These are phyloP conservation scores for Paulownia fortunei DNA, from an alignment of 257 asterid genomes.

Conservation along the genomic window DNA sequence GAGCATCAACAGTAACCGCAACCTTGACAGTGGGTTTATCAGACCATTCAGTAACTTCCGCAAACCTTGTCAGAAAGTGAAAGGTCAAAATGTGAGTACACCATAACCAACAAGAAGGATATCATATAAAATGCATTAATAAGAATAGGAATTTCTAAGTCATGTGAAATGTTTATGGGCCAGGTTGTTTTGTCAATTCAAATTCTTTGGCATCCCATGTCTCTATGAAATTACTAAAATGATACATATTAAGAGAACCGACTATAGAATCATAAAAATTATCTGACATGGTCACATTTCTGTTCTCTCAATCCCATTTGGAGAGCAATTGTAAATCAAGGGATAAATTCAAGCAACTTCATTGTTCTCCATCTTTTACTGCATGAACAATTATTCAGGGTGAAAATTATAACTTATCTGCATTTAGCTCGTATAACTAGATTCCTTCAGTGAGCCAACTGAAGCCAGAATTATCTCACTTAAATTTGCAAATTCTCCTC, in stretches of 20 bases:
- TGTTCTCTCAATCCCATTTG: background rate
- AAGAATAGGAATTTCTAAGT: background rate
- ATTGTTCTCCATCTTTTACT: background rate
- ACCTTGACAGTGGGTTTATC: conserved; percentile 87
- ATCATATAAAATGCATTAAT: background rate
- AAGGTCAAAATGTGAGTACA: conserved; percentile 19
- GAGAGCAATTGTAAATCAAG: background rate
- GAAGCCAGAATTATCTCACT: background rate
- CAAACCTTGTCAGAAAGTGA: conserved; percentile 53
- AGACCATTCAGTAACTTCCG: conserved; percentile 80
- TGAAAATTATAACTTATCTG: background rate
- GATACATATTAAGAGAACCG: background rate
- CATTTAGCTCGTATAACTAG: background rate
- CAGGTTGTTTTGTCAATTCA: conserved; percentile 1
- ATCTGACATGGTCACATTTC: background rate
- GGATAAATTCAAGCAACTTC: background rate
- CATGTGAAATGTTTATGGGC: background rate
- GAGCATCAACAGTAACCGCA: conserved; percentile 95
- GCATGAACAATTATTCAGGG: background rate
- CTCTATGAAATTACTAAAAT: background rate
- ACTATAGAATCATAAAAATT: background rate
- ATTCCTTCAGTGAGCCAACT: background rate
- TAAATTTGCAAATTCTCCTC: background rate
- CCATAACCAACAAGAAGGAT: background rate
- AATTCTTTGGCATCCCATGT: background rate